phyloP scores from a whole-genome alignment of 768 basidiomycete species.

The Mycena galericulata region DNA sequence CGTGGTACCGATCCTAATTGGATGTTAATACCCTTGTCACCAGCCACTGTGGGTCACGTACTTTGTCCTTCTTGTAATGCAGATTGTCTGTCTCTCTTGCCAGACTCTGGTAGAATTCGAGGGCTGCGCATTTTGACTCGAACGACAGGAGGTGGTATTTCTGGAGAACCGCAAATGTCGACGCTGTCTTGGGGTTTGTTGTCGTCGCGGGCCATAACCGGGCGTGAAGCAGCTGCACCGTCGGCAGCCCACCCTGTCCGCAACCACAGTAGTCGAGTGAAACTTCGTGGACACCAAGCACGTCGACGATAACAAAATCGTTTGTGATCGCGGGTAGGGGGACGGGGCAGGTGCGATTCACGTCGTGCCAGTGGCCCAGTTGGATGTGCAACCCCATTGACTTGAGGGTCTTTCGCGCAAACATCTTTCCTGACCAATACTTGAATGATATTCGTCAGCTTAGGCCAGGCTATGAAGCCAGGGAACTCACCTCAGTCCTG shows the following conservation, averaged over 20 bases:
- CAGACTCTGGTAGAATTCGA: conserved; percentile 34
- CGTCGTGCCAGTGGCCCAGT: conserved; percentile 38
- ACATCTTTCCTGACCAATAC: conserved; percentile 30
- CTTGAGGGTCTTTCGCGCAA: conserved; percentile 35
- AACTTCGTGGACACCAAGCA: conserved; percentile 46
- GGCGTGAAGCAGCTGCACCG: conserved; percentile 22
- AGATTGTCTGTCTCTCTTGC: neutral
- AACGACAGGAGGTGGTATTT: conserved; percentile 22
- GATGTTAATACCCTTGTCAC: neutral
- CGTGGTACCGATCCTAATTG: conserved; percentile 37
- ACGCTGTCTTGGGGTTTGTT: conserved; percentile 14
- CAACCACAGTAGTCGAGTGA: conserved; percentile 44
- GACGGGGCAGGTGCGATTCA: conserved; percentile 23
- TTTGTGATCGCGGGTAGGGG: conserved; percentile 27
- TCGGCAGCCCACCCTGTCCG: neutral
- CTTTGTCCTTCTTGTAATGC: neutral
- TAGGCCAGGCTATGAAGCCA: neutral
- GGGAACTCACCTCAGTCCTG: conserved; percentile 5
- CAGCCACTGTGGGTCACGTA: too few species aligned
- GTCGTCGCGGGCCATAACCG: conserved; percentile 28
- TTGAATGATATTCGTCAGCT: conserved; percentile 5
- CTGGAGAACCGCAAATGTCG: conserved; percentile 19
- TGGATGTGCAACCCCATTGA: conserved; percentile 43
- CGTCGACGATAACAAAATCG: conserved; percentile 47
- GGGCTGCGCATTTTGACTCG: conserved; percentile 18